A percentile compares a stretch with the other conserved stretches of the same genome.
Evolutionary conservation across 2,329 filamentous ascomycete species (phyloP).

Genomic region (Trichoderma oligosporum): DNA sequence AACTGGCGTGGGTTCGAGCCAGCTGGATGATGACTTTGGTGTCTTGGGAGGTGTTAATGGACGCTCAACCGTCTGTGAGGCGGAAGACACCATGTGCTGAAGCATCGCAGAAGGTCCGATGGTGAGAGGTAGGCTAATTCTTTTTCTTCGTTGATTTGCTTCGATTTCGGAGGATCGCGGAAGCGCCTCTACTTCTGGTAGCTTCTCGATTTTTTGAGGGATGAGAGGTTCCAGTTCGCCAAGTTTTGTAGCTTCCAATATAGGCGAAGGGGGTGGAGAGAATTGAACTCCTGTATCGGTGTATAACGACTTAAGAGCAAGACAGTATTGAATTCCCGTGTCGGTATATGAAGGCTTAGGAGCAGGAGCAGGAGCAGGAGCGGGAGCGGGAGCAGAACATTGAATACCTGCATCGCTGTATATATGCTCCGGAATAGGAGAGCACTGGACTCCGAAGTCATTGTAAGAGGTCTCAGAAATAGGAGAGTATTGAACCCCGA

Average conservation of each 20-base stretch:
- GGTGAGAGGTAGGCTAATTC: constrained; percentile 50
- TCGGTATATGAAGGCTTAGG: constrained; percentile 64
- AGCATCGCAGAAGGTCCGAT: constrained; percentile 43
- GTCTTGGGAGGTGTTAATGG: constrained; percentile 62
- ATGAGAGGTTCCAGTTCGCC: constrained; percentile 41
- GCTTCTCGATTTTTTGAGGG: constrained; percentile 33
- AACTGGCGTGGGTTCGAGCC: constrained; percentile 38
- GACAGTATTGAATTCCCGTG: constrained; percentile 74
- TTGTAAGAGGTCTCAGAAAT: neutral
- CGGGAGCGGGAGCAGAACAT: neutral
- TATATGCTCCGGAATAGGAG: neutral
- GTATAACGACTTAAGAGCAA: constrained; percentile 47
- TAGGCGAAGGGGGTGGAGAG: constrained; percentile 76
- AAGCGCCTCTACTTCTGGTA: constrained; percentile 41
- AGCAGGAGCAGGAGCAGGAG: constrained; percentile 56
- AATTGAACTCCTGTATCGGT: constrained; percentile 76
- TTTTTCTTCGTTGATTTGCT: constrained; percentile 70
- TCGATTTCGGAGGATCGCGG: constrained; percentile 56
- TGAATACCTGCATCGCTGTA: constrained; percentile 2
- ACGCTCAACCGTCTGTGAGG: constrained; percentile 25
- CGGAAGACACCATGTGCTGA: constrained; percentile 57
- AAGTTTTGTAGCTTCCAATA: constrained; percentile 39
- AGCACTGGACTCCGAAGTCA: neutral
- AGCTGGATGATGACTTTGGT: constrained; percentile 49
- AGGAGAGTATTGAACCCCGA: constrained; percentile 78